These are phyloP conservation scores for Phytophthora melonis DNA, from an alignment of 352 stramenopile genomes.

Conservation along the genomic window DNA sequence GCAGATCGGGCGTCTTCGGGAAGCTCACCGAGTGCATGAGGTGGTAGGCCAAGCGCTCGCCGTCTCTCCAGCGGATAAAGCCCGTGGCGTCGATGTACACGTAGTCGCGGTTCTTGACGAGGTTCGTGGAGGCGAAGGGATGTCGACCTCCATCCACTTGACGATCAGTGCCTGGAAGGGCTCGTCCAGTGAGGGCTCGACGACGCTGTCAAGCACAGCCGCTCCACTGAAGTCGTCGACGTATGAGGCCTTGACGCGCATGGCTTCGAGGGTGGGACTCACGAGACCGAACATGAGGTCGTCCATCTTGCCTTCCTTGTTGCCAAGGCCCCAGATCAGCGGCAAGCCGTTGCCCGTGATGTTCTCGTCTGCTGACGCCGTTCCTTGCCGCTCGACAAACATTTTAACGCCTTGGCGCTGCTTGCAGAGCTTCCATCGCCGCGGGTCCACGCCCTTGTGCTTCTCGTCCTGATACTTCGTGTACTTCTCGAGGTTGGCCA, in stretches of 20 bases:
- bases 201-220: slow-evolving; percentile 63
- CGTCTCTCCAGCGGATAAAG: slow-evolving; percentile 25
- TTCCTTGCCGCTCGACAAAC: slow-evolving; percentile 35
- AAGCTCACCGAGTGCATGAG: slow-evolving; percentile 49
- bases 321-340: slow-evolving; percentile 48
- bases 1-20: slow-evolving; percentile 40
- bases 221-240: slow-evolving; percentile 56
- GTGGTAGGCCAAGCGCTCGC: slow-evolving; percentile 46
- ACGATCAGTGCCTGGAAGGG: slow-evolving; percentile 44
- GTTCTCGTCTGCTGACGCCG: slow-evolving; percentile 20
- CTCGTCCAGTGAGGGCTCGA: slow-evolving; percentile 51
- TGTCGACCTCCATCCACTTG: slow-evolving; percentile 57
- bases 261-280: slow-evolving; percentile 54
- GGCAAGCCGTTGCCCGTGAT: slow-evolving; percentile 35
- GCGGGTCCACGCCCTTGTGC: slow-evolving; percentile 35
- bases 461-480: slow-evolving; percentile 32
- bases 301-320: slow-evolving; percentile 47
- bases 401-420: slow-evolving; percentile 49
- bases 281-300: slow-evolving; percentile 61
- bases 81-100: slow-evolving; percentile 48
- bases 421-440: slow-evolving; percentile 52
- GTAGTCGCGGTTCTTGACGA: slow-evolving; percentile 49
- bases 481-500: slow-evolving; percentile 39
- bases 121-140: slow-evolving; percentile 51
- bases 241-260: slow-evolving; percentile 61